Evolutionary conservation across 495 filamentous ascomycete species (phyloP).

Genomic region (Penicillium tannophilum): DNA sequence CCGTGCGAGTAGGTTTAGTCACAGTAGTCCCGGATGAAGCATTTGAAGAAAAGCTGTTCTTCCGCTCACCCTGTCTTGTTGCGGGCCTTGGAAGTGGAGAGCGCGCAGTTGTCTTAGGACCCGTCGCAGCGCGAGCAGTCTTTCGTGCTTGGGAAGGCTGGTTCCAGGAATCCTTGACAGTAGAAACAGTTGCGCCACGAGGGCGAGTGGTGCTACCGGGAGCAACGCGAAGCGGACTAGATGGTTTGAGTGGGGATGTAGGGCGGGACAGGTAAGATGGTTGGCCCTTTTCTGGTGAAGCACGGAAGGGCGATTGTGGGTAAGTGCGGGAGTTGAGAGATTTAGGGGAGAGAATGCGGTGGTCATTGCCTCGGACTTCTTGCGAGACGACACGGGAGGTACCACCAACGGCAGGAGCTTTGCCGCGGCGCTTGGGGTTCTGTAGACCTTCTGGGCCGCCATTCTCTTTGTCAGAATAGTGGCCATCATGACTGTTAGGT

Average conservation of each 20-base stretch:
- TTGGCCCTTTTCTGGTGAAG: constrained; percentile 46
- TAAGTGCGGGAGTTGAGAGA: constrained; percentile 75
- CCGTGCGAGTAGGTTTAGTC: constrained; percentile 54
- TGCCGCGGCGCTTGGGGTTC: constrained; percentile 63
- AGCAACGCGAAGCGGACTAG: constrained; percentile 52
- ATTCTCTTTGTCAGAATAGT: constrained; percentile 79
- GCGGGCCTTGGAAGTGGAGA: constrained; percentile 42
- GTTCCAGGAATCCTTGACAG: constrained; percentile 26
- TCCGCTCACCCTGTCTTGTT: constrained; percentile 48
- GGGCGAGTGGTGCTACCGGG: constrained; percentile 28
- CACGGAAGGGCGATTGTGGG: constrained; percentile 58
- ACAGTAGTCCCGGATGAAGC: constrained; percentile 59
- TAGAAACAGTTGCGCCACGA: constrained; percentile 36
- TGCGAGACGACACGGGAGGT: constrained; percentile 55
- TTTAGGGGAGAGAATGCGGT: constrained; percentile 75
- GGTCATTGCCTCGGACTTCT: constrained; percentile 45
- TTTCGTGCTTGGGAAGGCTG: constrained; percentile 37
- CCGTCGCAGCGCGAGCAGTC: constrained; percentile 33
- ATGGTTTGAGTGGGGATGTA: constrained; percentile 56
- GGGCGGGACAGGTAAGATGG: constrained; percentile 54
- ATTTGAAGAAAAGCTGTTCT: constrained; percentile 47
- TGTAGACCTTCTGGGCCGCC: constrained; percentile 45
- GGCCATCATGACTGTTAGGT: constrained; percentile 59
- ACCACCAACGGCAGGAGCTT: constrained; percentile 37
- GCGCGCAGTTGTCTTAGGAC: constrained; percentile 29